Conservation (phyloP, 2,329 filamentous ascomycete genomes). For the Colletotrichum paranaense region DNA sequence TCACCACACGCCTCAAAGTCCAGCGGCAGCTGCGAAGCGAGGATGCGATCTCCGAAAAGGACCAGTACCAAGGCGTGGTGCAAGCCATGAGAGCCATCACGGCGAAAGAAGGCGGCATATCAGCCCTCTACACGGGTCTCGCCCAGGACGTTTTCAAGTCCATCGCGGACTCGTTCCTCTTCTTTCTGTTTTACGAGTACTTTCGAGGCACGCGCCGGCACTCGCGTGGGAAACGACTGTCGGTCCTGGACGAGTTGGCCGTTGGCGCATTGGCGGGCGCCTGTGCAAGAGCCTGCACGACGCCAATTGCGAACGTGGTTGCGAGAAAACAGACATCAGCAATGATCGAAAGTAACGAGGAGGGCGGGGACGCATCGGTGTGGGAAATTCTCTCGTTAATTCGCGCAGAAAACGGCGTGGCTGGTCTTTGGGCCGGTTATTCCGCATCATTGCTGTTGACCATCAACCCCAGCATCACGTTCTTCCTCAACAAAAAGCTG, state of each 20-base stretch:
- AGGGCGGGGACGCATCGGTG: slow-evolving; percentile 50
- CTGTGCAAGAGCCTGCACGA: slow-evolving; percentile 79
- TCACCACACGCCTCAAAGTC: slow-evolving; percentile 85
- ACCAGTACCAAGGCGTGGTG: slow-evolving; percentile 71
- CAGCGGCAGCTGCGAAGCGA: slow-evolving; percentile 68
- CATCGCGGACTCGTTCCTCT: slow-evolving; percentile 82
- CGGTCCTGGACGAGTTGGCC: slow-evolving; percentile 77
- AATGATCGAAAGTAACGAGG: slow-evolving; percentile 9
- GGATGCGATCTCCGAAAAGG: slow-evolving; percentile 28
- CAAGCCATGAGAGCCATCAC: slow-evolving; percentile 81
- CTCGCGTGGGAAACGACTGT: slow-evolving; percentile 55
- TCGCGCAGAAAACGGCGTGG: slow-evolving; percentile 73
- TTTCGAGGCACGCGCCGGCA: slow-evolving; percentile 47
- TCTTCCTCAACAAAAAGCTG: slow-evolving; percentile 82
- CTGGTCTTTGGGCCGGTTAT: slow-evolving; percentile 90
- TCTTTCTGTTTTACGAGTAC: slow-evolving; percentile 83
- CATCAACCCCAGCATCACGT: slow-evolving; percentile 87
- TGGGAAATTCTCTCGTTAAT: slow-evolving; percentile 73
- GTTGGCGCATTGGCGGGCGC: slow-evolving; percentile 81
- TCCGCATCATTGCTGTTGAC: slow-evolving; percentile 83
- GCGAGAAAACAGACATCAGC: slow-evolving; percentile 82
- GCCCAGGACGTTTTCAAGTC: slow-evolving; percentile 74
- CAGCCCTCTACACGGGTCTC: slow-evolving; percentile 77
- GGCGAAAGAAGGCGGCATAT: slow-evolving; percentile 73
- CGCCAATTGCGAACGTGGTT: slow-evolving; percentile 84